Conservation (phyloP, 192 early-diverging fungal species). For the Coemansia sp. region DNA sequence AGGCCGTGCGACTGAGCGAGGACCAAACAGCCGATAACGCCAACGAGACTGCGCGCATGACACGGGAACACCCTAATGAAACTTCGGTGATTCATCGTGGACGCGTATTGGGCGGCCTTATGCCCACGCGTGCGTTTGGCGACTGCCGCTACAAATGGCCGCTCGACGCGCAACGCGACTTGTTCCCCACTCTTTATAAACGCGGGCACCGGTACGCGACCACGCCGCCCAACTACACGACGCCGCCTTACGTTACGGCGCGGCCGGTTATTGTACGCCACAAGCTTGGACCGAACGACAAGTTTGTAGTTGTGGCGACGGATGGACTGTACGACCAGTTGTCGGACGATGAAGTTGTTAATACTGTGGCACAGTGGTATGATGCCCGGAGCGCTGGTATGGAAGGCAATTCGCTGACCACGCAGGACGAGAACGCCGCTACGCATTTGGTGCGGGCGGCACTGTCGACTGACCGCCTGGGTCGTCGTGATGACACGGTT, state of each 20-base stretch:
- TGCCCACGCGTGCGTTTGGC: slow-evolving; percentile 65
- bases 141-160: slow-evolving; percentile 73
- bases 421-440: slow-evolving; percentile 61
- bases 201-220: slow-evolving; percentile 50
- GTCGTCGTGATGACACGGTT: slow-evolving; percentile 61
- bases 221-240: slow-evolving; percentile 54
- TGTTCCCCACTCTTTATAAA: slow-evolving; percentile 31
- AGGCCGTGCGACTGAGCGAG: slow-evolving; percentile 58
- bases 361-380: slow-evolving; percentile 46
- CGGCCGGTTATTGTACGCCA: slow-evolving; percentile 68
- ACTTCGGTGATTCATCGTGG: slow-evolving; percentile 59
- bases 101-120: slow-evolving; percentile 61
- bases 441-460: slow-evolving; percentile 74
- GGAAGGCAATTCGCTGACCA: slow-evolving; percentile 6
- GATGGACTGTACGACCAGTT: slow-evolving; percentile 84
- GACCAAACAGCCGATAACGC: slow-evolving; percentile 62
- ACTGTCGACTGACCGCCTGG: slow-evolving; percentile 47
- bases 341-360: slow-evolving; percentile 61
- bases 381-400: slow-evolving; percentile 21
- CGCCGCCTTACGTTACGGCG: slow-evolving; percentile 78
- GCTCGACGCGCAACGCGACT: slow-evolving; percentile 55
- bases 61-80: slow-evolving; percentile 73
- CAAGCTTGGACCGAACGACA: slow-evolving; percentile 60
- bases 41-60: slow-evolving; percentile 57
- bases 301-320: slow-evolving; percentile 76